Conservation (phyloP, 805 yeast species). For the Ogataea populi-albae region DNA sequence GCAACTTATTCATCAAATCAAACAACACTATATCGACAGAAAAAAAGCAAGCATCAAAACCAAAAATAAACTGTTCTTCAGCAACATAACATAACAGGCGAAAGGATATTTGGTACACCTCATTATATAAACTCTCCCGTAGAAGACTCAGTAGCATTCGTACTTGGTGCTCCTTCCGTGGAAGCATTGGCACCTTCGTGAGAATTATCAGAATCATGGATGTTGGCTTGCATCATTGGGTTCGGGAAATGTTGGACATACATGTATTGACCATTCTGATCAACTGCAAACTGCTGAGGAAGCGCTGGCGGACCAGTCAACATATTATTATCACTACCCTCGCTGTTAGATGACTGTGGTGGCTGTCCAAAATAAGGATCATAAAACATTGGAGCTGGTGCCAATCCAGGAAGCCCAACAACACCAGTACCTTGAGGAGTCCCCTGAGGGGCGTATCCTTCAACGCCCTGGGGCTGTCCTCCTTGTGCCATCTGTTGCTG, state of each 20-base stretch:
- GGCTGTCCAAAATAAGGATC: conserved; percentile 32
- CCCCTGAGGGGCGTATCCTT: conserved; percentile 15
- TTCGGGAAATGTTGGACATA: conserved; percentile 26
- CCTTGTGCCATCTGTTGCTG: conserved; percentile 17
- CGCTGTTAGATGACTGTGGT: conserved; percentile 14
- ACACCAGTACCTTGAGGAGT: conserved; percentile 23
- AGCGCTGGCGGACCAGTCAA: conserved; percentile 12
- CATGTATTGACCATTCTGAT: conserved; percentile 31
- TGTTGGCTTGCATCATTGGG: conserved; percentile 13
- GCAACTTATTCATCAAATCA: no score
- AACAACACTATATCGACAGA: no score
- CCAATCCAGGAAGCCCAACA: conserved; percentile 29
- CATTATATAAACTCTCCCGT: conserved; percentile 8
- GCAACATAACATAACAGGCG: not conserved
- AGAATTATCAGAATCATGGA: conserved; percentile 4
- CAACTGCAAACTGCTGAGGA: conserved; percentile 25
- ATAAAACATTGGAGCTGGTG: conserved; percentile 33
- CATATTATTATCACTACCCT: conserved; percentile 8
- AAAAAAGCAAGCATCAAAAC: conserved; percentile 2
- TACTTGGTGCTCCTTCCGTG: not conserved
- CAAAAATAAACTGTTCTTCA: conserved; percentile 2
- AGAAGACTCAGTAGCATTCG: conserved; percentile 4
- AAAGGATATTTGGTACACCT: not conserved
- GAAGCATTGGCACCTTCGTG: conserved; percentile 5
- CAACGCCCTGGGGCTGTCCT: conserved; percentile 18